Conservation (phyloP, 305 asterid genomes). For the Plantago lanceolata region DNA sequence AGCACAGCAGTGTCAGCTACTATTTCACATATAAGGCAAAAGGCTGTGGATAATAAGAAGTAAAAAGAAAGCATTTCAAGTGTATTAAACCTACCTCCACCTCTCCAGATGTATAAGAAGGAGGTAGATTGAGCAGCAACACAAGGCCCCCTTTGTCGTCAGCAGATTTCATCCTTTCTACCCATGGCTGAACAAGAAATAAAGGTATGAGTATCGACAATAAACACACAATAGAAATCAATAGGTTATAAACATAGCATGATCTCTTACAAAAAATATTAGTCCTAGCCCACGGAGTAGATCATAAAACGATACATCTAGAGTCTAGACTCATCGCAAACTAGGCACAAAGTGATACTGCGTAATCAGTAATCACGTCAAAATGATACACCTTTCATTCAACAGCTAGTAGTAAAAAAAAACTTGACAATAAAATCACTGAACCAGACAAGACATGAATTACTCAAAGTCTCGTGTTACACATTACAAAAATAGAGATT, state of each 20-base stretch:
- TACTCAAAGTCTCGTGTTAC: neutral
- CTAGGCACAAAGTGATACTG: neutral
- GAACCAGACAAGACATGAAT: neutral
- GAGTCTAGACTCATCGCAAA: neutral
- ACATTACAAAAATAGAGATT: neutral
- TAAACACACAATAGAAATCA: no score
- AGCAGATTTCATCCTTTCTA: constrained; percentile 50
- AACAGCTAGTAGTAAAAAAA: constrained; percentile 4
- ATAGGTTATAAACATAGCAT: no score
- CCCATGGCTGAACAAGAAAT: constrained; percentile 53
- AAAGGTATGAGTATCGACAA: neutral
- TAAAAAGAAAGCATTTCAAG: neutral
- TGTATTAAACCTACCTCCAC: constrained; percentile 52
- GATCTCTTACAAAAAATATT: neutral
- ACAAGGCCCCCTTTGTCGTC: constrained; percentile 51
- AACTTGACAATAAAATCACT: constrained; percentile 4
- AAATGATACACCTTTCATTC: neutral
- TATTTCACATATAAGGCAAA: no score
- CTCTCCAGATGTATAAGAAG: constrained; percentile 67
- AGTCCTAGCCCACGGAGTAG: neutral
- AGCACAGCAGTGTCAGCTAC: neutral
- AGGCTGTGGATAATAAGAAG: neutral
- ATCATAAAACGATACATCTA: neutral
- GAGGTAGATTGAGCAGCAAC: constrained; percentile 67
- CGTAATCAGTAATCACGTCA: constrained; percentile 2